Percentiles rank a stretch among this genome's conserved stretches.
Conservation (phyloP, 352 stramenopile genomes). For the Phytophthora crassamura region DNA sequence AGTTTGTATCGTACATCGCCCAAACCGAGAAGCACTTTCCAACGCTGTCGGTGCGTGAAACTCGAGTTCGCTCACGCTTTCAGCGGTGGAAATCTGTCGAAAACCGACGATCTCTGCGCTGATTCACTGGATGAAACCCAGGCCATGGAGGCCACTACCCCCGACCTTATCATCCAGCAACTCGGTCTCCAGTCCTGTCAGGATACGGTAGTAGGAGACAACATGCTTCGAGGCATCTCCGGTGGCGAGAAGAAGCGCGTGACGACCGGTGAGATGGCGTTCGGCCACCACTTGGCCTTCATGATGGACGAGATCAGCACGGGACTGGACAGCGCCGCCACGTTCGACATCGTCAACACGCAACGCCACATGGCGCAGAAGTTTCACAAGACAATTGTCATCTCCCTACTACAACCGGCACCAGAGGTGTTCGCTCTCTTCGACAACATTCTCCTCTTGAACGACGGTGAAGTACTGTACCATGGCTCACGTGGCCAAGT, state of each 20-base stretch:
- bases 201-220: conserved; percentile 40
- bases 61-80: too few species aligned
- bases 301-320: too few species aligned
- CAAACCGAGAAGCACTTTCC: too few species aligned
- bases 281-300: too few species aligned
- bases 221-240: conserved; percentile 59
- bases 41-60: too few species aligned
- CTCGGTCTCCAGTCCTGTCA: conserved; percentile 42
- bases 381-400: conserved; percentile 26
- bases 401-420: conserved; percentile 83
- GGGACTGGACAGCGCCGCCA: too few species aligned
- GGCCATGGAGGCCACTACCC: conserved; percentile 20
- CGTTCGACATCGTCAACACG: too few species aligned
- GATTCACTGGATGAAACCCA: conserved; percentile 22
- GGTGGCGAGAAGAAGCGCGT: conserved; percentile 73
- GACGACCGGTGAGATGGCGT: too few species aligned
- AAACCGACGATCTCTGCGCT: too few species aligned
- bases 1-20: too few species aligned
- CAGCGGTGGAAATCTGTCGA: too few species aligned
- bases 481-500: too few species aligned
- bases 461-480: conserved; percentile 77
- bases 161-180: conserved; percentile 28
- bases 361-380: conserved; percentile 19
- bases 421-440: conserved; percentile 93
- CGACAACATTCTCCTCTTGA: conserved; percentile 89